A percentile compares a stretch with the other conserved stretches of the same genome.
Conservation (phyloP, 345 rosid genomes). For the Aquilaria yunnanensis region DNA sequence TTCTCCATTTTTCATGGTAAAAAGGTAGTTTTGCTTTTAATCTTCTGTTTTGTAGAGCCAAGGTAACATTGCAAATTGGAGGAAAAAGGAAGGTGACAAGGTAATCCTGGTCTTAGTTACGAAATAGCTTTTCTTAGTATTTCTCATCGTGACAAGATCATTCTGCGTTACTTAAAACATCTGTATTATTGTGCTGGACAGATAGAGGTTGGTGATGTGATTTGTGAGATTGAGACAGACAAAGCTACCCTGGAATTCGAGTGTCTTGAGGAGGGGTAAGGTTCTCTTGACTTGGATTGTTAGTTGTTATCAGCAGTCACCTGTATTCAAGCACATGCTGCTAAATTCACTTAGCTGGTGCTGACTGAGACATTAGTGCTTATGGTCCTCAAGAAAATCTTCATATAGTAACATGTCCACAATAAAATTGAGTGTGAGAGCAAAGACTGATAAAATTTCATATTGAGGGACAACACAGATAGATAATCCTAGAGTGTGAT, state of each 20-base stretch:
- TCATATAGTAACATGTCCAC: background rate
- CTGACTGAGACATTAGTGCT: background rate
- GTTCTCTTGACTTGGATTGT: conserved; percentile 4
- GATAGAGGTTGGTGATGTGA: conserved; percentile 96
- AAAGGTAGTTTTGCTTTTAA: conserved; percentile 17
- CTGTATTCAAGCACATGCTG: background rate
- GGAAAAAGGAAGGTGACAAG: conserved; percentile 96
- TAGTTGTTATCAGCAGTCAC: background rate
- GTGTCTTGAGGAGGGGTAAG: conserved; percentile 94
- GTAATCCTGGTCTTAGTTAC: conserved; percentile 29
- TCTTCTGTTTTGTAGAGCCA: conserved; percentile 54
- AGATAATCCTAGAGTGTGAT: too few relatives aligned
- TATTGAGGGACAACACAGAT: too few relatives aligned
- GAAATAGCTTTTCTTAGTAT: background rate
- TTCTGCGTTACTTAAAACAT: conserved; percentile 7
- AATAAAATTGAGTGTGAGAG: too few relatives aligned
- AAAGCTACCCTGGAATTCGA: conserved; percentile 97
- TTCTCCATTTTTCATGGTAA: conserved; percentile 6
- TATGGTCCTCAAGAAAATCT: background rate
- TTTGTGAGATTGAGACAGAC: conserved; percentile 98
- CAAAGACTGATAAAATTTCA: too few relatives aligned
- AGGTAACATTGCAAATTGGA: conserved; percentile 86
- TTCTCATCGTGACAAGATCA: conserved; percentile 2
- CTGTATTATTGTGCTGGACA: conserved; percentile 30
- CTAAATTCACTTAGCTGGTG: background rate